These are phyloP conservation scores for Talaromyces marneffei DNA, from an alignment of 2,329 filamentous ascomycete species.

Conservation along the genomic window DNA sequence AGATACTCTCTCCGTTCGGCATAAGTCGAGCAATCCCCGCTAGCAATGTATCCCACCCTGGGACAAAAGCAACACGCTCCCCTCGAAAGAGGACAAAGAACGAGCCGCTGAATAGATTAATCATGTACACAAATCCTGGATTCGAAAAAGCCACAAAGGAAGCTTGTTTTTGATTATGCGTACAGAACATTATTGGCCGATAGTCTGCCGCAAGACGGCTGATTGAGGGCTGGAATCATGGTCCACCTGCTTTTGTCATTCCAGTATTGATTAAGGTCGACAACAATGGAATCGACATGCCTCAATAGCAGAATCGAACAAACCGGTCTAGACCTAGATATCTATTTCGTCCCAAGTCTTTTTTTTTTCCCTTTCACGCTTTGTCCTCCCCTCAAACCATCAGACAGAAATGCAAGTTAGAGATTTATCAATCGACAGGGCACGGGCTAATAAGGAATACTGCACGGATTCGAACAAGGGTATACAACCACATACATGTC, in stretches of 20 bases:
- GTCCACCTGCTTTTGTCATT: not conserved
- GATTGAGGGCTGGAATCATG: not conserved
- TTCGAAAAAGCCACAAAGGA: slow-evolving; percentile 4
- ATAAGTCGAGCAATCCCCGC: not conserved
- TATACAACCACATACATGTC: not conserved
- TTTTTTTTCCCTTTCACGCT: not conserved
- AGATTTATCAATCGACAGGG: not conserved
- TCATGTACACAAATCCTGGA: not conserved
- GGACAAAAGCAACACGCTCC: not conserved
- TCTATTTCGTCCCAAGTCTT: not conserved
- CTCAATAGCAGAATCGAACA: not conserved
- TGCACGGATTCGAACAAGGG: not conserved
- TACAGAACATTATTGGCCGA: slow-evolving; percentile 6
- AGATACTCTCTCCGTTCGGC: not conserved
- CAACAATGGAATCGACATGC: not conserved
- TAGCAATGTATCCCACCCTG: not conserved
- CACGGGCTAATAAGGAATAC: not conserved
- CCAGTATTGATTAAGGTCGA: not conserved
- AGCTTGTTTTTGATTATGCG: slow-evolving; percentile 1
- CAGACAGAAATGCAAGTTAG: not conserved
- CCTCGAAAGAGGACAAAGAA: slow-evolving; percentile 8
- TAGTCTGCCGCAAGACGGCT: not conserved
- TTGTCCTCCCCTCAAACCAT: not conserved
- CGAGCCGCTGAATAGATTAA: slow-evolving; percentile 1
- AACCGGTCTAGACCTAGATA: not conserved